These are phyloP conservation scores for Epichloe elymi DNA, from an alignment of 2,329 filamentous ascomycete species.

Conservation along the genomic window DNA sequence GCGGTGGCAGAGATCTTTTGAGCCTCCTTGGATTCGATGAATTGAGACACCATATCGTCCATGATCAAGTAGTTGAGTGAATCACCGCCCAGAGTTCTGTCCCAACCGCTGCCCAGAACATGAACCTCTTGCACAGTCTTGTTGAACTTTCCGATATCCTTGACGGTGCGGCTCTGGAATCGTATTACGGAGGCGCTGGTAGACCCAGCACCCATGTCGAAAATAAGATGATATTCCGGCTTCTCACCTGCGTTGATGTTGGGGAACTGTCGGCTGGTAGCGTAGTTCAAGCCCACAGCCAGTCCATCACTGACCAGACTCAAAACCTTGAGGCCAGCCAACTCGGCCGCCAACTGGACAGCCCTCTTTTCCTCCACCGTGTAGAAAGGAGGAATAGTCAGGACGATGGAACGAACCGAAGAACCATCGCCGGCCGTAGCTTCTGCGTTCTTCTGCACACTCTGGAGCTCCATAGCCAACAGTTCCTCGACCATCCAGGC, in stretches of 20 bases:
- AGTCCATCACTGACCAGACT: slow-evolving; percentile 78
- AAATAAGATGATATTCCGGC: slow-evolving; percentile 85
- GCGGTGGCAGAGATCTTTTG: slow-evolving; percentile 50
- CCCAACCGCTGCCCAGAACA: slow-evolving; percentile 77
- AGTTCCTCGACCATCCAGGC: slow-evolving; percentile 79
- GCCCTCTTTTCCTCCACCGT: slow-evolving; percentile 83
- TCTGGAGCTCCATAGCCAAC: slow-evolving; percentile 90
- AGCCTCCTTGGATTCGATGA: slow-evolving; percentile 56
- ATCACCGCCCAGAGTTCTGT: slow-evolving; percentile 80
- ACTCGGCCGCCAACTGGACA: slow-evolving; percentile 67
- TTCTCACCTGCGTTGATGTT: slow-evolving; percentile 69
- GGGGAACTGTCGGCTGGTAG: slow-evolving; percentile 80
- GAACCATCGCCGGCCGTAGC: slow-evolving; percentile 62
- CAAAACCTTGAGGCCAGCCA: slow-evolving; percentile 79
- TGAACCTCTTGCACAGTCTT: slow-evolving; percentile 96
- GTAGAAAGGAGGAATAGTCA: slow-evolving; percentile 85
- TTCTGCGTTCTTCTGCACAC: slow-evolving; percentile 81
- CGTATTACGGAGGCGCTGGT: slow-evolving; percentile 80
- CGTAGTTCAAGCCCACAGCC: slow-evolving; percentile 90
- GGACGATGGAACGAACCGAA: slow-evolving; percentile 65
- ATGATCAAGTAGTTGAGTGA: slow-evolving; percentile 77
- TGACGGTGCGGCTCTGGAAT: slow-evolving; percentile 80
- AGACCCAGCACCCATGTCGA: slow-evolving; percentile 95
- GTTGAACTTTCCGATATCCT: slow-evolving; percentile 86
- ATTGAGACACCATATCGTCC: slow-evolving; percentile 74